Evolutionary conservation across 1,284 basidiomycete genomes (phyloP), one percentile per base, ranked within the genome.

Genomic region (Puccinia polysora): DNA sequence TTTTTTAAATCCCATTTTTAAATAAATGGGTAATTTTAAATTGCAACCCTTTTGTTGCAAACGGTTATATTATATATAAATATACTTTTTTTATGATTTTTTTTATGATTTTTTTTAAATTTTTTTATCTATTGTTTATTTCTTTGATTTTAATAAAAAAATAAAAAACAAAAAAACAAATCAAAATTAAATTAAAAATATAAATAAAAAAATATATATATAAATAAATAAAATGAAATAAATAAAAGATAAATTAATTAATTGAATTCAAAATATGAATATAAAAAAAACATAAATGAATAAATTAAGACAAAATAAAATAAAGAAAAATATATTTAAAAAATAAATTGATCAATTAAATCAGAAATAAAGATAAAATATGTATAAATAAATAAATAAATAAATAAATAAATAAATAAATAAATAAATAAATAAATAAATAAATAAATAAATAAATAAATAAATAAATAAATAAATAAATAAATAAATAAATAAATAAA

Each of bases 111-210:
- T n/a, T n/a, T n/a, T n/a, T n/a, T n/a, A n/a, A n/a, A n/a, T n/a
- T n/a, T n/a, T n/a, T n/a, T n/a, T n/a, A n/a, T n/a, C n/a, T n/a
- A n/a, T n/a, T n/a, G n/a, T n/a, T n/a, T n/a, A n/a, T n/a, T n/a
- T n/a, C n/a, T n/a, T n/a, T n/a, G n/a, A n/a, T n/a, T n/a, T n/a
- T n/a, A 28, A 52, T 7, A 52, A 28, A 10, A 28, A 28, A 52
- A 28, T 10, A 52, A 52, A 52, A 52, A 52, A 52, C 10, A 52
- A 52, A 52, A 23, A 52, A 52, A 52, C 10, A 52, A 20, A 52
- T 8, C 8, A 52, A 52, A 52, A 52, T 8, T 10, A 52, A 52
- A 7, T 10, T 10, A 52, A 10, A 23, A 7, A 52, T 10, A 52
- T 23, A 52, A 20, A 52, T 10, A 23, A 20, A 10, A 23, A 52